These are phyloP conservation scores for Raphanus sativus DNA, from an alignment of 345 rosid genomes.

Conservation along the genomic window DNA sequence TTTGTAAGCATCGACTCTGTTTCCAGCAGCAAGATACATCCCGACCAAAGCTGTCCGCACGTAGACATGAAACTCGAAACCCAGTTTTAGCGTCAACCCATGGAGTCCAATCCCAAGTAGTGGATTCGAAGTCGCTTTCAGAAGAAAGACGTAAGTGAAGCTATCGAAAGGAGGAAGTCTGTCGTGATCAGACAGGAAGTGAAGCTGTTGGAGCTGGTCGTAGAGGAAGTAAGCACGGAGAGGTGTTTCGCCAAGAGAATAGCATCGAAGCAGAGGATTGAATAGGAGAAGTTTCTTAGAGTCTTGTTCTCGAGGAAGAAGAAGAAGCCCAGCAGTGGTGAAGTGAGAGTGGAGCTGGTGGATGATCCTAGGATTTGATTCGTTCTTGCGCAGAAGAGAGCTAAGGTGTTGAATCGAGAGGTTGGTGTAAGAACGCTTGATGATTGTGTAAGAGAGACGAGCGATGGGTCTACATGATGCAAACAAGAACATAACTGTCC, in stretches of 20 bases:
- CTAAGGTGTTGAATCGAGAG: slow-evolving; percentile 21
- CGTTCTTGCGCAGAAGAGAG: slow-evolving; percentile 39
- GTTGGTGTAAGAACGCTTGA: slow-evolving; percentile 16
- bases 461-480: slow-evolving; percentile 6
- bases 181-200: slow-evolving; percentile 26
- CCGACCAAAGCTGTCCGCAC: slow-evolving; percentile 66
- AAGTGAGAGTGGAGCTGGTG: slow-evolving; percentile 52
- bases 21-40: slow-evolving; percentile 45
- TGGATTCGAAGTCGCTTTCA: slow-evolving; percentile 44
- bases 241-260: slow-evolving; percentile 46
- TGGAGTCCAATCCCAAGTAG: slow-evolving; percentile 60
- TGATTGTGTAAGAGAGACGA: slow-evolving; percentile 17
- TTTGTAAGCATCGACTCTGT: slow-evolving; percentile 33
- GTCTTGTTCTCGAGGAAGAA: slow-evolving; percentile 21
- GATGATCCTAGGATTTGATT: slow-evolving; percentile 33
- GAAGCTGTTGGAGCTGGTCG: slow-evolving; percentile 47
- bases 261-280: slow-evolving; percentile 59
- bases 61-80: slow-evolving; percentile 61
- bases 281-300: slow-evolving; percentile 37
- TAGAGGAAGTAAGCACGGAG: slow-evolving; percentile 46
- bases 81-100: slow-evolving; percentile 52
- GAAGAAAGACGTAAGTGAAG: slow-evolving; percentile 59
- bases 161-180: slow-evolving; percentile 52
- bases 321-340: slow-evolving; percentile 42
- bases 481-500: slow-evolving; percentile 19